Evolutionary conservation across 805 yeast genomes (phyloP).

Genomic region (Kluyveromyces starmeri): DNA sequence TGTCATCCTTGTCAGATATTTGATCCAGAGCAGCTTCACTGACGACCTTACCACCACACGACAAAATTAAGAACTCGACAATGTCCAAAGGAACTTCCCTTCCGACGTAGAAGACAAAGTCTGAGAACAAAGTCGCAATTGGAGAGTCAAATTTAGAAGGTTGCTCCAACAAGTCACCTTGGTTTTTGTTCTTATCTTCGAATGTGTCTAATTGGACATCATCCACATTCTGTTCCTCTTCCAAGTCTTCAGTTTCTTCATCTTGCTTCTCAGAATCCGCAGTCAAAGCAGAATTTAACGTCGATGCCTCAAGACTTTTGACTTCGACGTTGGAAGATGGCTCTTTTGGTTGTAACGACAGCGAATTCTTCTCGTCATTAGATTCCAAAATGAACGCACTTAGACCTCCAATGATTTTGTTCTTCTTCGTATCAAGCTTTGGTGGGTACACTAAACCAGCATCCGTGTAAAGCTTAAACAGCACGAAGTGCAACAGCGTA

Average conservation of each 20-base stretch:
- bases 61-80: conserved; percentile 74
- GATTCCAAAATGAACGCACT: conserved; percentile 70
- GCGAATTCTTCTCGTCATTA: conserved; percentile 22
- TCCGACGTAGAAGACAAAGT: conserved; percentile 77
- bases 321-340: conserved; percentile 20
- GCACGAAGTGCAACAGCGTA: conserved; percentile 78
- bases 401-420: conserved; percentile 85
- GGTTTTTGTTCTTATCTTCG: conserved; percentile 48
- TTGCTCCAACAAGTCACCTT: conserved; percentile 64
- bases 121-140: conserved; percentile 57
- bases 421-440: conserved; percentile 57
- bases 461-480: conserved; percentile 79
- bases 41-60: conserved; percentile 78
- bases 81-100: conserved; percentile 94
- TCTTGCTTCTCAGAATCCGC: conserved; percentile 34
- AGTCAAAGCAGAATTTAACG: conserved; percentile 45
- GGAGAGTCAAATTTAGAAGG: conserved; percentile 54
- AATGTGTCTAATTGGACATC: conserved; percentile 61
- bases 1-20: conserved; percentile 35
- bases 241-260: conserved; percentile 26
- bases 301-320: conserved; percentile 31
- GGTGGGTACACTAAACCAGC: conserved; percentile 89
- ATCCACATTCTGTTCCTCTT: conserved; percentile 33
- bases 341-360: conserved; percentile 29
- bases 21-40: conserved; percentile 87